Evolutionary conservation across 1,284 basidiomycete species (phyloP).

Genomic region (Cryptococcus depauperatus): DNA sequence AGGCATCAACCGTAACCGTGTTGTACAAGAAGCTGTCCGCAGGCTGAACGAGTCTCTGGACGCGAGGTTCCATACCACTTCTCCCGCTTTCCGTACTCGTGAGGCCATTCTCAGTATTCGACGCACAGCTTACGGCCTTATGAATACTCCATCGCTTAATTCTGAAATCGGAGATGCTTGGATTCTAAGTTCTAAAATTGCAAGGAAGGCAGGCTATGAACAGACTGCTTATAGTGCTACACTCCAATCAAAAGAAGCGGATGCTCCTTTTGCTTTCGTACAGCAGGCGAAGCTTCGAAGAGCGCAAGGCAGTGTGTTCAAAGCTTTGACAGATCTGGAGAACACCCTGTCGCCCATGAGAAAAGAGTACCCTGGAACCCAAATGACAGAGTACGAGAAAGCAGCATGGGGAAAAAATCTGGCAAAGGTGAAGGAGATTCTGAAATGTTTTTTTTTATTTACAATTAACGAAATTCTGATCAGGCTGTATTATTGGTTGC

Average conservation of each 20-base stretch:
- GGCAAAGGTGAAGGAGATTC: conserved; percentile 56
- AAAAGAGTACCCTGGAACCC: conserved; percentile 35
- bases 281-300: conserved; percentile 85
- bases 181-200: conserved; percentile 89
- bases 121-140: conserved; percentile 66
- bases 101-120: conserved; percentile 88
- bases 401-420: conserved; percentile 48
- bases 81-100: conserved; percentile 84
- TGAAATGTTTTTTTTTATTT: conserved; percentile 3
- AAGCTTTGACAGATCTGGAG: conserved; percentile 82
- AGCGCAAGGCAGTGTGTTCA: conserved; percentile 69
- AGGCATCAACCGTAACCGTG: conserved; percentile 8
- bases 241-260: conserved; percentile 75
- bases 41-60: conserved; percentile 25
- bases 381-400: conserved; percentile 28
- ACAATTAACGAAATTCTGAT: background rate
- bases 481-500: conserved; percentile 82
- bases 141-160: conserved; percentile 31
- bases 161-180: conserved; percentile 72
- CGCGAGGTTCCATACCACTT: conserved; percentile 48
- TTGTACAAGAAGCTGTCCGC: conserved; percentile 5
- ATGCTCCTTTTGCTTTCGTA: conserved; percentile 73
- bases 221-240: conserved; percentile 97
- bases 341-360: conserved; percentile 54
- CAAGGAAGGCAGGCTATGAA: conserved; percentile 86